These are phyloP conservation scores for Ceratobasidium sp. DNA, from an alignment of 1,284 basidiomycete species.

Conservation along the genomic window DNA sequence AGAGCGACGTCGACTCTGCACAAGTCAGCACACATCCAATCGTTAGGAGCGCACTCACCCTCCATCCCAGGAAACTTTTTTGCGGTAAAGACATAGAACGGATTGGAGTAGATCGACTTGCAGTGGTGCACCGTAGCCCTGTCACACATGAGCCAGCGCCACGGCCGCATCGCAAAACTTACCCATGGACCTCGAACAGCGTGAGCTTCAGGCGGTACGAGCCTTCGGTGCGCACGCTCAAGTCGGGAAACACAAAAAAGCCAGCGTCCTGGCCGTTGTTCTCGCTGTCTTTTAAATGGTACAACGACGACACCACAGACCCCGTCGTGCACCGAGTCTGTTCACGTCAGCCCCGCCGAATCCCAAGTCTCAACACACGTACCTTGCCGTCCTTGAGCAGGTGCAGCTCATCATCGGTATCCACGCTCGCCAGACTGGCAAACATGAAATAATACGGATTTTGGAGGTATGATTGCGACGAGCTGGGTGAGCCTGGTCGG, in stretches of 20 bases:
- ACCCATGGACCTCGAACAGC: slow-evolving; percentile 93
- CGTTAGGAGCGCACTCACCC: slow-evolving; percentile 57
- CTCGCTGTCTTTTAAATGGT: slow-evolving; percentile 92
- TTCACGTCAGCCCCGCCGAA: neutral
- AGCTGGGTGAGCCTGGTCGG: slow-evolving; percentile 42
- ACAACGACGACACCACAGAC: slow-evolving; percentile 89
- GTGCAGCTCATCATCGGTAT: slow-evolving; percentile 90
- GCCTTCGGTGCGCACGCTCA: slow-evolving; percentile 89
- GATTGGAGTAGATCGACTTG: slow-evolving; percentile 83
- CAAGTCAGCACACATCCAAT: neutral
- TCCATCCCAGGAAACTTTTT: slow-evolving; percentile 96
- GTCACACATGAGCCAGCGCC: slow-evolving; percentile 19
- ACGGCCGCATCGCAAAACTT: slow-evolving; percentile 49
- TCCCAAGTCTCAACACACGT: neutral
- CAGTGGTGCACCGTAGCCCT: slow-evolving; percentile 86
- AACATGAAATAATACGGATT: slow-evolving; percentile 97
- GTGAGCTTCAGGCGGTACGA: slow-evolving; percentile 86
- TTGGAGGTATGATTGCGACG: slow-evolving; percentile 62
- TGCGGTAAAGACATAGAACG: slow-evolving; percentile 90
- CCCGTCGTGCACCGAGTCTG: slow-evolving; percentile 83
- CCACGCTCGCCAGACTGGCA: slow-evolving; percentile 83
- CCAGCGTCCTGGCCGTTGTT: slow-evolving; percentile 75
- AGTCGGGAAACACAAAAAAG: slow-evolving; percentile 89
- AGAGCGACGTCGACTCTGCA: slow-evolving; percentile 84
- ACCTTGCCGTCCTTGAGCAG: slow-evolving; percentile 88